Evolutionary conservation across 805 yeast species (phyloP), one percentile per base, ranked within the genome.

Genomic region (Candida adriatica): DNA sequence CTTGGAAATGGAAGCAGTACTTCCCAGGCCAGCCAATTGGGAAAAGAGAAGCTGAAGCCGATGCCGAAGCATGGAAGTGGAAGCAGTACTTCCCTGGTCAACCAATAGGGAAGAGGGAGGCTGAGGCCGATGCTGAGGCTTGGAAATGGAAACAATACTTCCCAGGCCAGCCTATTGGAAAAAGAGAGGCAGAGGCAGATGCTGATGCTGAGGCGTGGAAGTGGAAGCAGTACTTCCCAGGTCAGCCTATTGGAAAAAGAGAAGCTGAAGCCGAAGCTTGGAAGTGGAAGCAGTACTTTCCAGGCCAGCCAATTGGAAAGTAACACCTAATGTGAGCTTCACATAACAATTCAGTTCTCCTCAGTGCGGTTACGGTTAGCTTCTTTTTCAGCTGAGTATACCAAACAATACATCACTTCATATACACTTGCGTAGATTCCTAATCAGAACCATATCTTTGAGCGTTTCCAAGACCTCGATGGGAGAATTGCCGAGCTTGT

Each of bases 51-150:
- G 22, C 22, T 8, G 22, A 19, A 19, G 22, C 22, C 8, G 22
- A 19, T 8, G 22, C 51, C 26, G 48, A 45, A 11, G 44, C 50
- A 13, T 38, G 47, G 47, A 20, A 18, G 13, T 44, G 46, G 47
- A 37, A 38, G 24, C 20, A 26, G 8, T 44, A 33, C 29, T 23
- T 16, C 13, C 21, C 23, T 8, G 51, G 48, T 27, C 43, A 40
- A 30, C 51, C 51, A 35, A 31, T 36, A 16, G 35, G 26, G 15
- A 35, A 19, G 11, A 19, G 22, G 11, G 22, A 19, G 11, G 22
- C 22, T 8, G 22, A 19, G 22, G 10, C 22, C 11, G 22, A 11
- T 19, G 22, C 51, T 28, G 48, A 45, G 11, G 44, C 50, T 14
- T 38, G 47, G 47, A 20, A 18, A 13, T 44, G 46, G 47, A 37